Evolutionary conservation across 768 basidiomycete genomes (phyloP).

Genomic region (Boletus reticulatus): DNA sequence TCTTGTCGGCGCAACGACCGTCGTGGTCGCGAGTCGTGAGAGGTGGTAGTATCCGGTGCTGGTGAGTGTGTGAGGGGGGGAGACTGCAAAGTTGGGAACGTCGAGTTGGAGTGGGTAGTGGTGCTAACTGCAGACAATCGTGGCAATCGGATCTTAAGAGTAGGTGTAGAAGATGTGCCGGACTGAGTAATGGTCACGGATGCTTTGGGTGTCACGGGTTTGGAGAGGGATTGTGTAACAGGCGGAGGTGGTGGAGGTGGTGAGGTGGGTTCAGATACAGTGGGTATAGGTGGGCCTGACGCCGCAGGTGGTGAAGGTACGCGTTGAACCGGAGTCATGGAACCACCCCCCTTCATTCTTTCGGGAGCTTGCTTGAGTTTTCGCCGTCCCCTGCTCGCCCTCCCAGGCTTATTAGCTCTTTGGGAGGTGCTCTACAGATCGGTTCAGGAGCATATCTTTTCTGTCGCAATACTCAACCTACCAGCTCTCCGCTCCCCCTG

Average conservation of each 20-base stretch:
- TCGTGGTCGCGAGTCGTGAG: conserved; percentile 28
- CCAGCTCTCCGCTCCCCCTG: conserved; percentile 6
- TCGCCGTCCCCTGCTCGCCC: conserved; percentile 22
- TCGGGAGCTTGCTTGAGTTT: conserved; percentile 16
- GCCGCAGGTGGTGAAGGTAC: conserved; percentile 13
- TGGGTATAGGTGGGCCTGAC: conserved; percentile 14
- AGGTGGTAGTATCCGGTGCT: conserved; percentile 17
- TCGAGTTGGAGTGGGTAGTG: conserved; percentile 22
- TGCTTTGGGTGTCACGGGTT: conserved; percentile 34
- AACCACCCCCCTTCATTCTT: conserved; percentile 17
- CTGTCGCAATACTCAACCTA: conserved; percentile 11
- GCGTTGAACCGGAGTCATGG: conserved; percentile 4
- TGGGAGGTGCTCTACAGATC: conserved; percentile 8
- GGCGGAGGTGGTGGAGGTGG: conserved; percentile 4
- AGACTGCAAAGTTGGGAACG: conserved; percentile 20
- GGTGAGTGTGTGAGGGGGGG: conserved; percentile 20
- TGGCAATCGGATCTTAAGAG: conserved; percentile 34
- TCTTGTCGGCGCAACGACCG: conserved; percentile 28
- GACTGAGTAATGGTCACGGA: conserved; percentile 35
- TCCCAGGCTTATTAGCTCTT: conserved; percentile 14
- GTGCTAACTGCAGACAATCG: conserved; percentile 30
- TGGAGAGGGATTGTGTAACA: conserved; percentile 10
- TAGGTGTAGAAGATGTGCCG: conserved; percentile 30
- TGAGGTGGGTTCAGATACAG: conserved; percentile 12
- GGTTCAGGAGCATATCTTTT: conserved; percentile 1